Percentiles rank a stretch among this genome's conserved stretches.
Evolutionary conservation across 1,284 basidiomycete species (phyloP).

Genomic region (Xerocomus amazonicus): DNA sequence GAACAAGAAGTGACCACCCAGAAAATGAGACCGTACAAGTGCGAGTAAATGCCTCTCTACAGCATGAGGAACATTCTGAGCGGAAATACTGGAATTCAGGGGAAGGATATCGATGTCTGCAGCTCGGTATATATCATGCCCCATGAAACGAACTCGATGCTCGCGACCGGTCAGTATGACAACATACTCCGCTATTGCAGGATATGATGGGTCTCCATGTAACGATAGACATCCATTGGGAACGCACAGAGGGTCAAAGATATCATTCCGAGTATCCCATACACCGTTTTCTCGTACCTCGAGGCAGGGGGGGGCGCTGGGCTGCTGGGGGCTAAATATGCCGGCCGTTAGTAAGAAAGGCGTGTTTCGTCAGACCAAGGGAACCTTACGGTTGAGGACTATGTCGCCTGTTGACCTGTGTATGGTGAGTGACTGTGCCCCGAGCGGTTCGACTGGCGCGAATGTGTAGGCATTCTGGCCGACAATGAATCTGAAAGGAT

Average conservation of each 20-base stretch:
- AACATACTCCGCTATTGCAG: slow-evolving; percentile 80
- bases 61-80: slow-evolving; percentile 69
- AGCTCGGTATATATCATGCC: slow-evolving; percentile 84
- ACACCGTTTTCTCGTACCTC: slow-evolving; percentile 61
- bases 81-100: slow-evolving; percentile 65
- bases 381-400: slow-evolving; percentile 58
- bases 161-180: slow-evolving; percentile 86
- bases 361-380: not conserved
- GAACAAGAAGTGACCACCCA: slow-evolving; percentile 81
- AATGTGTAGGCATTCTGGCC: slow-evolving; percentile 75
- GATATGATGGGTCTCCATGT: slow-evolving; percentile 3
- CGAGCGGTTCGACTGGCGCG: slow-evolving; percentile 59
- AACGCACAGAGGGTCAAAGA: slow-evolving; percentile 80
- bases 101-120: slow-evolving; percentile 93
- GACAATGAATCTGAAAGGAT: slow-evolving; percentile 53
- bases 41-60: slow-evolving; percentile 87
- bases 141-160: slow-evolving; percentile 75
- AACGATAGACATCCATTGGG: slow-evolving; percentile 1
- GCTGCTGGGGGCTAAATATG: slow-evolving; percentile 49
- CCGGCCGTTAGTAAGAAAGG: slow-evolving; percentile 1
- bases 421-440: slow-evolving; percentile 64
- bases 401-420: slow-evolving; percentile 71
- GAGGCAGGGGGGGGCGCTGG: slow-evolving; percentile 50
- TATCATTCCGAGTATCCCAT: slow-evolving; percentile 86
- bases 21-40: slow-evolving; percentile 84